Base-by-base conservation (phyloP, 1,284 basidiomycete species). In the Ganoderma boninense region DNA sequence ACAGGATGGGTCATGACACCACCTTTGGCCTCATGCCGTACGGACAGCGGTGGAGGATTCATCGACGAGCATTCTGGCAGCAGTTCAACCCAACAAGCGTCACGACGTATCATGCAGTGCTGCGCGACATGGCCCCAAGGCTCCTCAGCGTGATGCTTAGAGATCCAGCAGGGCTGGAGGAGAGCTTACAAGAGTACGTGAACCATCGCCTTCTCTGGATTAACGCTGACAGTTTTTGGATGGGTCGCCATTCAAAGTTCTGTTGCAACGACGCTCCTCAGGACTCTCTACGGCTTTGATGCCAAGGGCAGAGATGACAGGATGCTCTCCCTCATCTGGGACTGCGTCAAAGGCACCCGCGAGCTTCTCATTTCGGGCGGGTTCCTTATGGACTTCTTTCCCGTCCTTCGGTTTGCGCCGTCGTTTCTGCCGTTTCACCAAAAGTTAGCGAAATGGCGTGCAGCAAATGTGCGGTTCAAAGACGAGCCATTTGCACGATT, bases 351-450 rank as follows among this genome's bases (percentile, higher is more conserved):
- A 20, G 60, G 42, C 11, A 29, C 56, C 14, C 57, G 59, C 62
- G 65, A 49, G 42, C 59, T 29, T 61, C n/a, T 26, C 56, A 11
- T 32, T 13, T 54, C 63, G 4, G 68, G 65, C 8, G 38, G 59
- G 6, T 72, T 63, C 26, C 23, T 66, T 0, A 61, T 71, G 10
- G 60, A 73, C 49, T 61, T 65, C 32, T 59, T 73, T 2, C 72
- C 72, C 5, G 44, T 70, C 49, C 42, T 71, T 20, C 52, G 49
- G 11, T 63, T 67, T 57, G 57, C 71, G 11, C 72, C 70, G 7
- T 14, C 68, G 1, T 73, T 70, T 66, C 8, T 73, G 2, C 70
- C 70, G 4, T 73, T 73, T 46, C 68, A 67, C 35, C 57, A 57
- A 6, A 20, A 65, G 4, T 40, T 65, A 4, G 68, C 64, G 0